Evolutionary conservation across 306 rosid species (phyloP).

Genomic region (Oemleria cerasiformis): DNA sequence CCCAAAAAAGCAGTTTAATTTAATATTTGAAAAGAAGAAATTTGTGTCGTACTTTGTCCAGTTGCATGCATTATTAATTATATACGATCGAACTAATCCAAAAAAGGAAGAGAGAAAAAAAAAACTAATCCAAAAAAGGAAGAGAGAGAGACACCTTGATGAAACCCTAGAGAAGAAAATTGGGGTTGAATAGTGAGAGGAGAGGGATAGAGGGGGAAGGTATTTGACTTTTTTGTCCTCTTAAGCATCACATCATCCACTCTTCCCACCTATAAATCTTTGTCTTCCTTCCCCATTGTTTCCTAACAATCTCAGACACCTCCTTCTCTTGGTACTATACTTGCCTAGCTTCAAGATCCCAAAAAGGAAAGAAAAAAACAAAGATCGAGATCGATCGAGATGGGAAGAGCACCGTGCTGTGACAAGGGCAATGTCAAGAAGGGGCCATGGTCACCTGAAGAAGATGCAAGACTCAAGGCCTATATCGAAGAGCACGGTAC

Average conservation of each 20-base stretch:
- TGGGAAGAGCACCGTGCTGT: constrained; percentile 99
- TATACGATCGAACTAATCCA: constrained; percentile 70
- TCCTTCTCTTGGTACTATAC: constrained; percentile 11
- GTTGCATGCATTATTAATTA: constrained; percentile 58
- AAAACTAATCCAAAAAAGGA: too few species aligned
- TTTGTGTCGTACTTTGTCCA: constrained; percentile 51
- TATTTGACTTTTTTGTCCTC: constrained; percentile 58
- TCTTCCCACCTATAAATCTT: constrained; percentile 63
- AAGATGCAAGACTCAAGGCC: constrained; percentile 80
- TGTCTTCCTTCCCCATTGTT: constrained; percentile 45
- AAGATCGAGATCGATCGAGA: constrained; percentile 20
- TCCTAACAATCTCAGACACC: constrained; percentile 46
- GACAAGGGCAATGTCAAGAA: constrained; percentile 96
- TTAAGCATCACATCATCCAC: constrained; percentile 59
- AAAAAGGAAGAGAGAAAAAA: constrained; percentile 58
- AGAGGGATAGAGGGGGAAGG: constrained; percentile 33
- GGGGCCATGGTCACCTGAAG: constrained; percentile 99
- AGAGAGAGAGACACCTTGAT: constrained; percentile 32
- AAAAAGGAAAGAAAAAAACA: constrained; percentile 6
- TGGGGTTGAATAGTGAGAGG: constrained; percentile 37
- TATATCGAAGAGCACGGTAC: constrained; percentile 84
- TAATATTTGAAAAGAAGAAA: constrained; percentile 38
- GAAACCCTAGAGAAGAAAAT: constrained; percentile 47
- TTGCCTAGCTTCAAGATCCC: not conserved
- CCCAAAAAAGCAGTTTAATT: constrained; percentile 43